Percentiles rank a stretch among this genome's conserved stretches.
Evolutionary conservation across 257 asterid genomes (phyloP).

Genomic region (Nicotiana sylvestris): DNA sequence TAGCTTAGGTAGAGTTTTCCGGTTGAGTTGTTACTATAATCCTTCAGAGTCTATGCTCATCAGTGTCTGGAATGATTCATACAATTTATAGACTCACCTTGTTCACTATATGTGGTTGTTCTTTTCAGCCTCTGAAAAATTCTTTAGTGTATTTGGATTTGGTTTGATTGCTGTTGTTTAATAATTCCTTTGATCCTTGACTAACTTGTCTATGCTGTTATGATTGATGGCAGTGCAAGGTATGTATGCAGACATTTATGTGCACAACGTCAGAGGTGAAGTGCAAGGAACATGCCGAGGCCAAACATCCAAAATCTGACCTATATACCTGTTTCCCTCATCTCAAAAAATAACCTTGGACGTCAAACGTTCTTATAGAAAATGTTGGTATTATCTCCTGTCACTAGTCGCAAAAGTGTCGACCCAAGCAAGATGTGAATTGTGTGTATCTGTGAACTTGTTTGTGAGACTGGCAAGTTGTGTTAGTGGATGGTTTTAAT

Average conservation of each 20-base stretch:
- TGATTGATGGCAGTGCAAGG: constrained; percentile 58
- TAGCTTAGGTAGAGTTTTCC: background rate
- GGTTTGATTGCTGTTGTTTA: background rate
- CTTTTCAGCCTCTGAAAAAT: background rate
- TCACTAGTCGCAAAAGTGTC: background rate
- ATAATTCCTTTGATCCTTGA: background rate
- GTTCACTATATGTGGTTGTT: background rate
- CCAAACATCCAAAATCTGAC: constrained; percentile 84
- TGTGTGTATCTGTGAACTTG: background rate
- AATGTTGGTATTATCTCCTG: background rate
- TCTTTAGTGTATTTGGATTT: background rate
- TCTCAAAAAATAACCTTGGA: constrained; percentile 44
- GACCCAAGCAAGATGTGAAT: background rate
- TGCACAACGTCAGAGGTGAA: constrained; percentile 94
- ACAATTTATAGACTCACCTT: background rate
- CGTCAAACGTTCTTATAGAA: background rate
- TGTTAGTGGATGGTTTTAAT: background rate
- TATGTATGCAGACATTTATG: constrained; percentile 85
- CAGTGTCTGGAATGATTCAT: background rate
- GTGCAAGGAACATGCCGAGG: constrained; percentile 93
- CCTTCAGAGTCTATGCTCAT: background rate
- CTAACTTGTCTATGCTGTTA: background rate
- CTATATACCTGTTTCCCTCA: constrained; percentile 63
- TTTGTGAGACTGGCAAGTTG: constrained; percentile 10
- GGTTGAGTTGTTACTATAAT: background rate